Evolutionary conservation across 257 asterid genomes (phyloP), one percentile per base, ranked within the genome.

Genomic region (Echium plantagineum): DNA sequence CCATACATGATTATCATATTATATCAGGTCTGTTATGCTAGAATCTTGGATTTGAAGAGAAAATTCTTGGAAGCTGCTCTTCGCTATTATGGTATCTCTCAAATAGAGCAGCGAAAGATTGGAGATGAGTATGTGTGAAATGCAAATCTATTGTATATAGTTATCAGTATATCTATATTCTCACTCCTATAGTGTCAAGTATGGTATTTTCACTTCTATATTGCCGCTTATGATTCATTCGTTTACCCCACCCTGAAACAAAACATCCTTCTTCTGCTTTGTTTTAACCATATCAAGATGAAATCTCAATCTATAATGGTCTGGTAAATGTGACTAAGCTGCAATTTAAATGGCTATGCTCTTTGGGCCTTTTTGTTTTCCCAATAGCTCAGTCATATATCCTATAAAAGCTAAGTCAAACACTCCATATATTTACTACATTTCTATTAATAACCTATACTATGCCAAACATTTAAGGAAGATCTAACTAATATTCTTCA

Each of bases 61-160:
- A 89, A 93, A 78, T 93, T 93, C 81, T 61, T 89, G 78, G 99
- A 89, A 86, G 99, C 99, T 78, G 99, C 97, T 47, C 71, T 93
- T 38, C 99, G 96, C 63, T 89, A 93, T 81, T 89, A 93, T 70
- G 97, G 70, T 72, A 93, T 93, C 67, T 93, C 99, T 62, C 99
- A 93, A 74, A 93, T 93, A 66, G 99, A 93, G 83, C 85, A 89
- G 83, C 86, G 96, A 63, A 81, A 84, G 76, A 89, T 89, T 64
- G 99, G 91, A 57, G 97, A 93, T 35, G 97, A 93, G 99, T 93
- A 80, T 17, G 99, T 79, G 8, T 38, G 55, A 58, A 22, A 26
- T 42, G 49, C 4, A 42, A 42, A 1, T 42, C 10, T 12, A 42
- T 42, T 42, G 1, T 13, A 42, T 42, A 10, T 42, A 10, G 3